Evolutionary conservation across 495 filamentous ascomycete genomes (phyloP).

Genomic region (Penicillium canariense): DNA sequence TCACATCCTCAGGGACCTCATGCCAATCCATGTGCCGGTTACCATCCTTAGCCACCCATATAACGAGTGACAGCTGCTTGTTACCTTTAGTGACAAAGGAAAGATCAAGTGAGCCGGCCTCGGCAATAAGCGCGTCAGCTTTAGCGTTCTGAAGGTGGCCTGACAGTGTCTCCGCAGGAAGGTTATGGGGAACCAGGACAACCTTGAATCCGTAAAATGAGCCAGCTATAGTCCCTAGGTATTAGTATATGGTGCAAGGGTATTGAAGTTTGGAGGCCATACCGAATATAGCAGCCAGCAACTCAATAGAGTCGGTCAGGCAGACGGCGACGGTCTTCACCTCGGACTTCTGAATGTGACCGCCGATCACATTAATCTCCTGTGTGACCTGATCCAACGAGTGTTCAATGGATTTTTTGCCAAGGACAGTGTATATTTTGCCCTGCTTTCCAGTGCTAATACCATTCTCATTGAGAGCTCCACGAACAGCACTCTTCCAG

Average conservation of each 20-base stretch:
- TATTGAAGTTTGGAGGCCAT: constrained; percentile 5
- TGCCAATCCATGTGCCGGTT: constrained; percentile 92
- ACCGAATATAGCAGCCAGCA: constrained; percentile 72
- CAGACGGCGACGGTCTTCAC: constrained; percentile 84
- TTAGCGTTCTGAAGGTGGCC: constrained; percentile 65
- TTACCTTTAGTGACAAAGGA: constrained; percentile 65
- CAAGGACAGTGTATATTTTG: constrained; percentile 77
- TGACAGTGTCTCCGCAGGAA: constrained; percentile 61
- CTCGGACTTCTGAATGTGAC: constrained; percentile 62
- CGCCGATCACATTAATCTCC: constrained; percentile 85
- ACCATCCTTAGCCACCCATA: constrained; percentile 92
- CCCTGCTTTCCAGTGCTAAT: constrained; percentile 60
- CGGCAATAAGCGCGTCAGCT: constrained; percentile 79
- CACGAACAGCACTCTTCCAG: constrained; percentile 74
- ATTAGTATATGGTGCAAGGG: constrained; percentile 7
- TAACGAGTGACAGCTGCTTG: constrained; percentile 67
- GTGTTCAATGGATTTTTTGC: constrained; percentile 69
- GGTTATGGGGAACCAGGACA: constrained; percentile 81
- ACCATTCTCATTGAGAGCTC: constrained; percentile 58
- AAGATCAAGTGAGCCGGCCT: constrained; percentile 84
- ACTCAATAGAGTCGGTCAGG: constrained; percentile 89
- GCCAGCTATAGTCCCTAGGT: constrained; percentile 47
- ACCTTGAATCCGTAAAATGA: constrained; percentile 79
- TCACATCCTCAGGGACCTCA: constrained; percentile 72
- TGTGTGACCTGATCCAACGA: constrained; percentile 68